Evolutionary conservation across 179 eudicot genomes (phyloP).

Genomic region (Heliamphora pulchella): DNA sequence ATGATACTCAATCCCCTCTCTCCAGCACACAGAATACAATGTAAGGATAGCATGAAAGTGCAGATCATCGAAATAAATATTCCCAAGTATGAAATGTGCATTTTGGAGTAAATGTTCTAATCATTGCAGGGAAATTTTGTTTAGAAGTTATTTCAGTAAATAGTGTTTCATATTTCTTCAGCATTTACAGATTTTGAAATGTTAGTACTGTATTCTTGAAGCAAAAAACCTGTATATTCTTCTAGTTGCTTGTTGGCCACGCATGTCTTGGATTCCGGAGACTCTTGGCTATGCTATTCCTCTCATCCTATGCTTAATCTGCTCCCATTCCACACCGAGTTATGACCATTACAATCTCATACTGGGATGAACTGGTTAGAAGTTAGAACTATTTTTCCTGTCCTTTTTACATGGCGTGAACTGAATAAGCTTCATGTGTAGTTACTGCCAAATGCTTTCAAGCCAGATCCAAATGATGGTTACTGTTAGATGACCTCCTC

Average conservation of each 20-base stretch:
- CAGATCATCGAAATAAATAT: no score
- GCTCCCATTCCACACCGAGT: background rate
- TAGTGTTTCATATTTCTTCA: no score
- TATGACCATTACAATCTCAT: background rate
- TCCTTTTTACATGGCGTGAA: no score
- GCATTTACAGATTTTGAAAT: background rate
- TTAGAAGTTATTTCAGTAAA: no score
- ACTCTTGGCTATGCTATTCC: background rate
- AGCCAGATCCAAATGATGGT: constrained; percentile 11
- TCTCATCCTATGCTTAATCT: background rate
- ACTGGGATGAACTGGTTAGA: background rate
- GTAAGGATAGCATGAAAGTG: no score
- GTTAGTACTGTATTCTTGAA: background rate
- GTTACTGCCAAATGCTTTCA: background rate
- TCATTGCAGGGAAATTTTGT: no score
- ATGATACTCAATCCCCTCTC: no score
- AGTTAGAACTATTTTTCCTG: background rate
- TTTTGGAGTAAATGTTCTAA: no score
- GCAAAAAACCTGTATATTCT: background rate
- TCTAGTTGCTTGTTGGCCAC: background rate
- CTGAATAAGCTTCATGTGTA: no score
- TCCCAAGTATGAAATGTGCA: no score
- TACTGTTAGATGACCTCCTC: constrained; percentile 41
- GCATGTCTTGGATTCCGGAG: background rate
- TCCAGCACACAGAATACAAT: no score